Percentiles rank a stretch among this genome's conserved stretches.
Conservation (phyloP, 106 monocot genomes). For the Amphibolis antarctica region DNA sequence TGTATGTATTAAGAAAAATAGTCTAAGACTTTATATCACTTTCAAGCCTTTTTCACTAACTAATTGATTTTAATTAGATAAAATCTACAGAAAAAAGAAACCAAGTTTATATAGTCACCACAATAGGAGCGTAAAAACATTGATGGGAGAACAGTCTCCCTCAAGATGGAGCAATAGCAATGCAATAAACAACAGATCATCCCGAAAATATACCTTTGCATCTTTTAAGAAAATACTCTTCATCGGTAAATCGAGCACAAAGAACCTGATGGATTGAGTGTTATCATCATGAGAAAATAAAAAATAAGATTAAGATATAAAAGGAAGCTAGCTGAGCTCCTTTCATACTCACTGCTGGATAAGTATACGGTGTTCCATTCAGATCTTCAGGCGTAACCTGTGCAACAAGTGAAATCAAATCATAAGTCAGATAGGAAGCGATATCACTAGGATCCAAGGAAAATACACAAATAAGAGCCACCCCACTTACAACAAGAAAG, state of each 20-base stretch:
- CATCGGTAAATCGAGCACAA: conserved; percentile 83
- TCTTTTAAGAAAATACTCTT: conserved; percentile 72
- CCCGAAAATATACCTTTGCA: conserved; percentile 68
- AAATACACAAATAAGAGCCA: neutral
- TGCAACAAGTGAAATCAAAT: neutral
- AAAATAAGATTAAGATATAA: neutral
- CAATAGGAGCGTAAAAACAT: too few species aligned
- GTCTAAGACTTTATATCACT: too few species aligned
- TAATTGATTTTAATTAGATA: too few species aligned
- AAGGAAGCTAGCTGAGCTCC: neutral
- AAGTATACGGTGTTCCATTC: conserved; percentile 41
- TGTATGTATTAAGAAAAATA: too few species aligned
- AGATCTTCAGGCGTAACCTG: conserved; percentile 78
- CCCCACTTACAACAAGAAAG: conserved; percentile 68
- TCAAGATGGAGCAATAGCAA: too few species aligned
- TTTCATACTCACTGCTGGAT: conserved; percentile 52
- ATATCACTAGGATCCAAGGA: neutral
- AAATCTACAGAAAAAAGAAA: too few species aligned
- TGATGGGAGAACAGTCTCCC: too few species aligned
- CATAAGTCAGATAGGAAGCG: neutral
- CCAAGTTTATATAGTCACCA: too few species aligned
- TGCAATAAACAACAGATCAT: too few species aligned
- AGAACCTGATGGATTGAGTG: conserved; percentile 40
- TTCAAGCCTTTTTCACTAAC: too few species aligned
- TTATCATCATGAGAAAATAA: neutral